Percentiles rank a stretch among this genome's conserved stretches.
phyloP scores from a whole-genome alignment of 306 rosid genomes.

The Herpetospermum pedunculosum region DNA sequence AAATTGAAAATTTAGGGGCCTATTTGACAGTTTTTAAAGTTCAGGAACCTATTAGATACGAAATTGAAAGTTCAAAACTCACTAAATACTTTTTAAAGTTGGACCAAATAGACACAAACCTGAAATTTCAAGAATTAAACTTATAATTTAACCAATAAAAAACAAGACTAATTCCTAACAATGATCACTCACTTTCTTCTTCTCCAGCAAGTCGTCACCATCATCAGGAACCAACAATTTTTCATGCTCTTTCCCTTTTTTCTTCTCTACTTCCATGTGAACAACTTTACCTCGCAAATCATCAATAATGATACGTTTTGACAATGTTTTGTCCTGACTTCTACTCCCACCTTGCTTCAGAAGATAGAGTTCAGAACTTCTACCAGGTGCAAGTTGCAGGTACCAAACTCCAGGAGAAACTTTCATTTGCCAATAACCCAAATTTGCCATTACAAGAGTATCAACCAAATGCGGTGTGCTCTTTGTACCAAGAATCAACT shows the following conservation, averaged over 20 bases:
- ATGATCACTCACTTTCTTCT: slow-evolving; percentile 46
- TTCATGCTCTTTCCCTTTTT: slow-evolving; percentile 85
- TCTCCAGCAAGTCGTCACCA: slow-evolving; percentile 28
- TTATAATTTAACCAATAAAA: neutral
- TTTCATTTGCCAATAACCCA: slow-evolving; percentile 99
- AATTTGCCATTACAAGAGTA: slow-evolving; percentile 98
- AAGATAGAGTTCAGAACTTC: slow-evolving; percentile 89
- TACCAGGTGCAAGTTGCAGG: slow-evolving; percentile 94
- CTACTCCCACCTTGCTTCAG: slow-evolving; percentile 54
- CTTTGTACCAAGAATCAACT: slow-evolving; percentile 88
- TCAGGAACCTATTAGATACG: neutral
- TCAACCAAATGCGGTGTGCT: slow-evolving; percentile 82
- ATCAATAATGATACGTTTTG: slow-evolving; percentile 66
- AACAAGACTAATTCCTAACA: neutral
- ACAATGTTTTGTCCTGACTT: slow-evolving; percentile 40
- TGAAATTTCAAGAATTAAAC: neutral
- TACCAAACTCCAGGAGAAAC: slow-evolving; percentile 99
- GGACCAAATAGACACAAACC: neutral
- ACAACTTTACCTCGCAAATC: slow-evolving; percentile 93
- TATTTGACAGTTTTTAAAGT: neutral
- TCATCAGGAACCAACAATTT: slow-evolving; percentile 59
- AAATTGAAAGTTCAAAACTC: neutral
- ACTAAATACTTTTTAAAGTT: neutral
- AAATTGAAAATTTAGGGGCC: neutral
- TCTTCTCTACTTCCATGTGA: slow-evolving; percentile 78